Evolutionary conservation across 1,139 yeast genomes (phyloP), one percentile per base, ranked within the genome.

Genomic region (Zhuliangozyma blackwelliae): DNA sequence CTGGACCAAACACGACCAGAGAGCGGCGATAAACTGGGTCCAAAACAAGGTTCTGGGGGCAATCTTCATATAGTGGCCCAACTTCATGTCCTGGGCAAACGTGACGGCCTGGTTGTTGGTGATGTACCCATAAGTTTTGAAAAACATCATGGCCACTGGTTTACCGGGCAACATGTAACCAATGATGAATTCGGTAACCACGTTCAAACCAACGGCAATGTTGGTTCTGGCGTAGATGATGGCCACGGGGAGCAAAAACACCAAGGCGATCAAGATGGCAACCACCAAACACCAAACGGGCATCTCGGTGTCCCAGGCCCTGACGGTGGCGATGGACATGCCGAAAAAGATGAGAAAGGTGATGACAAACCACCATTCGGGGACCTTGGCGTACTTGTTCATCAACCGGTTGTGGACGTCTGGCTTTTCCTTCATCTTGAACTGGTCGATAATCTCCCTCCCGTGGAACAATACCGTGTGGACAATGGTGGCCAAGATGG

Each of bases 321-420:
- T 54, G 31, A 62, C 49, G 25, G 70, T 63, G 22, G 58, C 73
- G 41, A 69, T 55, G 7, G 74, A 55, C 45, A 68, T 41, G 26
- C 58, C 75, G 42, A 69, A 67, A 45, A 66, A 65, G 23, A 58
- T 44, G 20, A 67, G 43, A 52, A 79, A 74, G 5, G 77, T 65
- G 27, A 70, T 49, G 1, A 51, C 51, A 50, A 65, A 82, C 83
- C 86, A 77, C 86, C 86, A 79, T 43, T 72, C 79, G 26, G 89
- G 89, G 25, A 74, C 78, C 47, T 75, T 79, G 36, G 63, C 70
- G 57, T 81, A 82, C 40, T 44, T 41, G 41, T 61, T 63, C 84
- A 81, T 81, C 41, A 79, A 68, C 47, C 81, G 69, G 63, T 69
- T 71, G 54, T 80, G 88, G 21, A 82, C 77, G 57, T 82, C 87